Evolutionary conservation across 371 early-diverging fungal genomes (phyloP), one percentile per base, ranked within the genome.

Genomic region (Syncephalastrum sp.): DNA sequence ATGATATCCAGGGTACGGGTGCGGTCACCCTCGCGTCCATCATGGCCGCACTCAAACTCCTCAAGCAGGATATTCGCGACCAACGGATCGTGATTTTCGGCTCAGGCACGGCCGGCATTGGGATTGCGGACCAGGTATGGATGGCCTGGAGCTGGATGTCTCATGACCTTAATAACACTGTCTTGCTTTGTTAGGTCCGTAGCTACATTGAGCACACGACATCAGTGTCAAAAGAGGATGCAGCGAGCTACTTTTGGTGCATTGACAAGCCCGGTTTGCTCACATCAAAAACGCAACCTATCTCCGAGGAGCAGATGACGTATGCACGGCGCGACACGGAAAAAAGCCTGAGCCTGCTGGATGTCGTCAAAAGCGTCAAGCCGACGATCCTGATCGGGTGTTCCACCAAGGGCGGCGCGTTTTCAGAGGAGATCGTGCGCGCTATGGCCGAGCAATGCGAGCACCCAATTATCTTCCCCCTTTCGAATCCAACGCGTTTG

Each of bases 71-170:
- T 10, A 56, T 79, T 29, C n/a, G 48, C 3, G 60, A 67, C 42
- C 60, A 72, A 42, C 45, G 17, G 1, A 19, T 74, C 16, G 59
- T 67, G 5, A 64, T 61, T 17, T 59, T 64, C 50, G 73, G 73
- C 3, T 68, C 73, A 43, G 73, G 73, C 0, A 56, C 71, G 21
- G 67, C 73, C 2, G 73, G 71, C 7, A 53, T 71, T 38, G 73
- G 73, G 24, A 57, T 62, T n/a, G 61, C 55, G 5, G 61, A 61
- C 16, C 61, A 60, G 47, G 47, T 54, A n/a, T 25, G 23, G 2
- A 7, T 27, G 7, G 27, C 13, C 42, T 13, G 10, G 10, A 17
- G n/a, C 4, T 21, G 21, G 21, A 2, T 21, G 21, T 21, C 21
- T 21, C 21, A 21, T 21, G 21, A 21, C 0, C 2, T 5, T 45